Conservation (phyloP, 768 basidiomycete genomes). For the Boletus huronensis region DNA sequence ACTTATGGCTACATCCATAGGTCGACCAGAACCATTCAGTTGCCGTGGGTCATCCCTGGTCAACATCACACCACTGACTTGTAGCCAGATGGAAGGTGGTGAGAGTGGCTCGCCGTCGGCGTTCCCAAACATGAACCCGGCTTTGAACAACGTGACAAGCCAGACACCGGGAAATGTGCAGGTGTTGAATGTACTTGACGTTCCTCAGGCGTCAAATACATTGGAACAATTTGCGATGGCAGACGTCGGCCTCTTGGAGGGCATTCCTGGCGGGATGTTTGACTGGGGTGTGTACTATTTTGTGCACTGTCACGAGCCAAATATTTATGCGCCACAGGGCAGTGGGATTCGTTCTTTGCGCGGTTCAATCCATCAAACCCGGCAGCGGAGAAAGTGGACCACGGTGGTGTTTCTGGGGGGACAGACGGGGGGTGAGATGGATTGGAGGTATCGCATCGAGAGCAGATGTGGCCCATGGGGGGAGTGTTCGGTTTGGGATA, state of each 20-base stretch:
- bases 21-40: constrained; percentile 13
- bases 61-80: constrained; percentile 48
- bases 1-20: constrained; percentile 4
- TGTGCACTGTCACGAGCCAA: not conserved
- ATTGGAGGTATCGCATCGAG: not conserved
- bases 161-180: constrained; percentile 54
- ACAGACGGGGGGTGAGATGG: not conserved
- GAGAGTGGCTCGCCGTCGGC: constrained; percentile 21
- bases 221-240: constrained; percentile 64
- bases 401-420: not conserved
- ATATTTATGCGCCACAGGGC: constrained; percentile 43
- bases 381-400: constrained; percentile 1
- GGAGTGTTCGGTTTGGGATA: not conserved
- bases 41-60: constrained; percentile 44
- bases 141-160: constrained; percentile 51
- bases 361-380: constrained; percentile 40
- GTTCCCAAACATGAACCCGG: constrained; percentile 68
- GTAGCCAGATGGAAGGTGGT: constrained; percentile 29
- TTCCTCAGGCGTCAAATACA: constrained; percentile 48
- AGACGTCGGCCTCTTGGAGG: constrained; percentile 69
- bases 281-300: constrained; percentile 67
- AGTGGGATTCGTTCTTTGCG: constrained; percentile 82
- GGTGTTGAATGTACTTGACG: constrained; percentile 74
- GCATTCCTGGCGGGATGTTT: constrained; percentile 81
- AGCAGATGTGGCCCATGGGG: not conserved